Conservation (phyloP, 192 early-diverging fungal species). For the Jimgerdemannia lactiflua region DNA sequence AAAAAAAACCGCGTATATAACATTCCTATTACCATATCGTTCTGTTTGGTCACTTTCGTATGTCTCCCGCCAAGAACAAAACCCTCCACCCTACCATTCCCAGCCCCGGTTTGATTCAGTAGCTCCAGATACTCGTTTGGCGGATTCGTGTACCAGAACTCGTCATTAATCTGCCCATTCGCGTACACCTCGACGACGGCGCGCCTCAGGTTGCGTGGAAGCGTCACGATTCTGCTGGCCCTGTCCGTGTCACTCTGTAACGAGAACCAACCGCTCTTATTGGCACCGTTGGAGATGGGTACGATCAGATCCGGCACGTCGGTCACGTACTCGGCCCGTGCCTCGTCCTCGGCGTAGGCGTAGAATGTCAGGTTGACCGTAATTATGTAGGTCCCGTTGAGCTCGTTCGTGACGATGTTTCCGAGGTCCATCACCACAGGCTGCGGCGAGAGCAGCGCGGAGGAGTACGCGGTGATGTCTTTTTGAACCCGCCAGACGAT, state of each 20-base stretch:
- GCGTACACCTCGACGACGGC: constrained; percentile 18
- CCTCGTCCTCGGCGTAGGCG: neutral
- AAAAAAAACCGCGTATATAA: too few species aligned
- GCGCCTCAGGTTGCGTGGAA: constrained; percentile 9
- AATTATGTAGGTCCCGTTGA: constrained; percentile 15
- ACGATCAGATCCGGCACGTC: constrained; percentile 14
- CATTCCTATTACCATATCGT: too few species aligned
- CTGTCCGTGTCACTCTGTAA: neutral
- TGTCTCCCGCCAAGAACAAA: too few species aligned
- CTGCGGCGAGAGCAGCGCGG: constrained; percentile 5
- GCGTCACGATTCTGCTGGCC: constrained; percentile 5
- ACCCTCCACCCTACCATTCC: too few species aligned
- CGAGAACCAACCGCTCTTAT: constrained; percentile 6
- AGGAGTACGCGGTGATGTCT: constrained; percentile 8
- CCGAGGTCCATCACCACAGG: constrained; percentile 18
- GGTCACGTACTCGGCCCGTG: neutral
- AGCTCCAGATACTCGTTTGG: constrained; percentile 3
- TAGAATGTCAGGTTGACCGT: constrained; percentile 8
- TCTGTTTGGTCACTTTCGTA: too few species aligned
- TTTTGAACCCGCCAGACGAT: constrained; percentile 16
- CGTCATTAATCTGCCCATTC: constrained; percentile 13
- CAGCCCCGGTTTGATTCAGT: too few species aligned
- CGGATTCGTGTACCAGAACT: constrained; percentile 18
- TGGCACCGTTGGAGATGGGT: constrained; percentile 1
- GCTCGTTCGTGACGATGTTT: constrained; percentile 10